phyloP scores from a whole-genome alignment of 2,329 filamentous ascomycete genomes.

The Neocatenulostroma microsporum region DNA sequence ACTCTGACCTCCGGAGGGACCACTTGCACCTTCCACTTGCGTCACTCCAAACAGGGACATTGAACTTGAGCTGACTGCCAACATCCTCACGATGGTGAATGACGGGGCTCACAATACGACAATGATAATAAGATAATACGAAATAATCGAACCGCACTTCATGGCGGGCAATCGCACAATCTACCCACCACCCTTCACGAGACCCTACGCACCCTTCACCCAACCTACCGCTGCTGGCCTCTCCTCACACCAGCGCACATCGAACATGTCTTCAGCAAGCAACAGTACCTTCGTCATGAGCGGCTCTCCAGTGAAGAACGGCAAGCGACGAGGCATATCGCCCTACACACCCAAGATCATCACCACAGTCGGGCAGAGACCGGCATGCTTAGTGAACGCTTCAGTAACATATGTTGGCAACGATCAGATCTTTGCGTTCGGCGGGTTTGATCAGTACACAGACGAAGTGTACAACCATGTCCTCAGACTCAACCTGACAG shows the following conservation, averaged over 20 bases:
- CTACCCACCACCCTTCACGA: background rate
- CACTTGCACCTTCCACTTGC: too few relatives aligned
- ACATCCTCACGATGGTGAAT: too few relatives aligned
- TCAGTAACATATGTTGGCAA: constrained; percentile 98
- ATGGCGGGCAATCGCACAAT: background rate
- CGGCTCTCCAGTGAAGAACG: constrained; percentile 65
- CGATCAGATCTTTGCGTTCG: constrained; percentile 96
- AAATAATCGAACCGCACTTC: too few relatives aligned
- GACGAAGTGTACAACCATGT: constrained; percentile 99
- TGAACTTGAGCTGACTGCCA: too few relatives aligned
- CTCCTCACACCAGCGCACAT: constrained; percentile 25
- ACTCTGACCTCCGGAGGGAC: too few relatives aligned
- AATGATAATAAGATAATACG: constrained; percentile 1
- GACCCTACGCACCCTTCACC: too few relatives aligned
- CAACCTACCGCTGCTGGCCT: too few relatives aligned
- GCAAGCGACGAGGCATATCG: constrained; percentile 52
- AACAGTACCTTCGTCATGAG: constrained; percentile 83
- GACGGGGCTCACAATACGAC: too few relatives aligned
- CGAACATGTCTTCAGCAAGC: constrained; percentile 26
- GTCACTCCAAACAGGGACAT: too few relatives aligned
- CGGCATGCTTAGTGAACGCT: constrained; percentile 92
- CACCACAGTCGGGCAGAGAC: constrained; percentile 54
- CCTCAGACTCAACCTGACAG: constrained; percentile 74
- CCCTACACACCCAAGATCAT: constrained; percentile 78
- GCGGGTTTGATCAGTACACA: constrained; percentile 96